A percentile compares a stretch with the other conserved stretches of the same genome.
phyloP scores from a whole-genome alignment of 768 basidiomycete genomes.

The Lactarius indigo region DNA sequence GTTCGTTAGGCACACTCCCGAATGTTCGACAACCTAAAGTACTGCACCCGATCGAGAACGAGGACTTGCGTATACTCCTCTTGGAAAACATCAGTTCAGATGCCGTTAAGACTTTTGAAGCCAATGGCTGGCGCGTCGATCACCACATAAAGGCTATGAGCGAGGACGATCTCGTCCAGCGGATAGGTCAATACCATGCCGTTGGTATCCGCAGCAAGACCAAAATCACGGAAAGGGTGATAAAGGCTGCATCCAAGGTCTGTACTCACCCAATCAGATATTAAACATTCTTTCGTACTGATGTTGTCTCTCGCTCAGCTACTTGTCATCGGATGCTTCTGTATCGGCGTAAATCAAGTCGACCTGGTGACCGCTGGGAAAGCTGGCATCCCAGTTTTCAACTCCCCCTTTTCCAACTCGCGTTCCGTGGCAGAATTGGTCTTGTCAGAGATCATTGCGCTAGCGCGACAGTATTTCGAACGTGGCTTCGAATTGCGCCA shows the following conservation, averaged over 20 bases:
- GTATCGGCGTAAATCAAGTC: slow-evolving; percentile 98
- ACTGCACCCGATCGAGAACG: slow-evolving; percentile 80
- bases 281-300: neutral
- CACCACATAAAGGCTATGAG: slow-evolving; percentile 79
- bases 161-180: slow-evolving; percentile 90
- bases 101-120: slow-evolving; percentile 74
- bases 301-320: slow-evolving; percentile 48
- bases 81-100: slow-evolving; percentile 95
- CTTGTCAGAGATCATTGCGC: slow-evolving; percentile 86
- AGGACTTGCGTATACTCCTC: slow-evolving; percentile 74
- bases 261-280: slow-evolving; percentile 1
- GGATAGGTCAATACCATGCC: slow-evolving; percentile 82
- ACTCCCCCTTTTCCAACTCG: slow-evolving; percentile 98
- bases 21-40: slow-evolving; percentile 57
- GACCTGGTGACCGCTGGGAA: slow-evolving; percentile 79
- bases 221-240: slow-evolving; percentile 86
- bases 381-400: slow-evolving; percentile 96
- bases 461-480: slow-evolving; percentile 92
- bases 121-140: slow-evolving; percentile 89
- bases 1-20: slow-evolving; percentile 23
- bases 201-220: slow-evolving; percentile 98
- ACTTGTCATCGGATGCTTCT: slow-evolving; percentile 96
- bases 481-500: slow-evolving; percentile 81
- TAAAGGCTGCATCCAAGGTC: slow-evolving; percentile 85
- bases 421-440: slow-evolving; percentile 99